Evolutionary conservation across 257 asterid genomes (phyloP), one percentile per base, ranked within the genome.

Genomic region (Leonotis leonurus): DNA sequence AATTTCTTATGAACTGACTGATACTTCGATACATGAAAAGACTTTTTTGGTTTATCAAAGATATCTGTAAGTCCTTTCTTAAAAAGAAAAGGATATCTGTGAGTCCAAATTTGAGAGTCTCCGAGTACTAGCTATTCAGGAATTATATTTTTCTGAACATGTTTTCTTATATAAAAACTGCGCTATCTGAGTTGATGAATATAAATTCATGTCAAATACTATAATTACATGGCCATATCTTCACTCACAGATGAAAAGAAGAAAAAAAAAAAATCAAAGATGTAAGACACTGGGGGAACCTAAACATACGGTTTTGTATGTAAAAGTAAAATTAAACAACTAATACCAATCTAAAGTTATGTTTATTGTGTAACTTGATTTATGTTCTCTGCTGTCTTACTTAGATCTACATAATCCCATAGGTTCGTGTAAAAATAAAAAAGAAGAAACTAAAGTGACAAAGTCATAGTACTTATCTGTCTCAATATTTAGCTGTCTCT

Each of bases 111-210:
- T 62, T 35, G 40, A 4, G 21, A 65, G 64, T 18, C 48, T 27
- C 27, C 13, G 10, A 43, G 25, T 56, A 40, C 24, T 20, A 54
- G 39, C 49, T 44, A 13, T 29, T 53, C 22, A n/a, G 55, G 56
- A 52, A 51, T 8, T 46, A 32, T 62, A 57, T 53, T 40, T 24
- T 37, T 37, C 33, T 65, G 53, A 40, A 49, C 17, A 67, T 55
- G 48, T 32, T 48, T 49, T 60, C 55, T 29, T 25, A 50, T 65
- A 9, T 64, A 30, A 20, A 36, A 36, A 2, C 52, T 55, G 27
- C 11, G 46, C 32, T 44, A 21, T 56, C 25, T 24, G 36, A 12
- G 32, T 55, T 26, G 32, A 45, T 62, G 26, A 46, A 54, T 27
- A 58, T 36, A 17, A 22, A 30, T 53, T 60, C 18, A 8, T 66